Evolutionary conservation across 2,329 filamentous ascomycete species (phyloP).

Genomic region (Diaporthe sp.): DNA sequence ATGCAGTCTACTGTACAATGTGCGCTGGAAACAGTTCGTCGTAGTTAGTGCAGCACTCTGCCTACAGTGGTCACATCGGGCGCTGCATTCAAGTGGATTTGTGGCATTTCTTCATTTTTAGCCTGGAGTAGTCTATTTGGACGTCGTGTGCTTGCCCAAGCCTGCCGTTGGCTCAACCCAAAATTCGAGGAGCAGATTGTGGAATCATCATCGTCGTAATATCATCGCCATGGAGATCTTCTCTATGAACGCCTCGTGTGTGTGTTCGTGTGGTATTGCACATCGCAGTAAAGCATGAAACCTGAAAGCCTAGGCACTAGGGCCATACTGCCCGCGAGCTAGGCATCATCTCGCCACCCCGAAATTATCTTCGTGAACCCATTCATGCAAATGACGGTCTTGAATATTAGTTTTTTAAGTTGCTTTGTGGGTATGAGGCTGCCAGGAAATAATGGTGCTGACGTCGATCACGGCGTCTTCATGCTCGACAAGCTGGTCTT

Average conservation of each 20-base stretch:
- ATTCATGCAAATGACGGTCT: conserved; percentile 29
- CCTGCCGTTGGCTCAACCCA: not conserved
- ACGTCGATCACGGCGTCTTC: conserved; percentile 8
- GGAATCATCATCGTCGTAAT: not conserved
- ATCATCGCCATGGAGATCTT: conserved; percentile 11
- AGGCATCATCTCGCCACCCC: not conserved
- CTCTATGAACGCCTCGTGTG: conserved; percentile 22
- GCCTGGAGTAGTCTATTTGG: conserved; percentile 16
- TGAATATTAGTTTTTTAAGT: conserved; percentile 26
- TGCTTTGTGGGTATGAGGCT: not conserved
- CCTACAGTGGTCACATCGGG: not conserved
- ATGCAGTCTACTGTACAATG: not conserved
- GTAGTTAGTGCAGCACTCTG: not conserved
- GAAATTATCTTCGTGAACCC: conserved; percentile 18
- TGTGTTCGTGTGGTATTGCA: not conserved
- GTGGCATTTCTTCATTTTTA: not conserved
- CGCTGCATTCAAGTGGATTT: conserved; percentile 2
- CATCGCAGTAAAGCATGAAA: conserved; percentile 9
- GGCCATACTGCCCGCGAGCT: conserved; percentile 10
- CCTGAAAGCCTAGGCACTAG: conserved; percentile 2
- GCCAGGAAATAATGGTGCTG: not conserved
- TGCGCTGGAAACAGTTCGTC: not conserved
- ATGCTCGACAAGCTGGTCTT: conserved; percentile 36
- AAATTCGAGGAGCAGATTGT: not conserved
- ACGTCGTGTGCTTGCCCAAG: conserved; percentile 26